A percentile compares a stretch with the other conserved stretches of the same genome.
phyloP scores from a whole-genome alignment of 441 rosid species.

The Erysimum cheiri region DNA sequence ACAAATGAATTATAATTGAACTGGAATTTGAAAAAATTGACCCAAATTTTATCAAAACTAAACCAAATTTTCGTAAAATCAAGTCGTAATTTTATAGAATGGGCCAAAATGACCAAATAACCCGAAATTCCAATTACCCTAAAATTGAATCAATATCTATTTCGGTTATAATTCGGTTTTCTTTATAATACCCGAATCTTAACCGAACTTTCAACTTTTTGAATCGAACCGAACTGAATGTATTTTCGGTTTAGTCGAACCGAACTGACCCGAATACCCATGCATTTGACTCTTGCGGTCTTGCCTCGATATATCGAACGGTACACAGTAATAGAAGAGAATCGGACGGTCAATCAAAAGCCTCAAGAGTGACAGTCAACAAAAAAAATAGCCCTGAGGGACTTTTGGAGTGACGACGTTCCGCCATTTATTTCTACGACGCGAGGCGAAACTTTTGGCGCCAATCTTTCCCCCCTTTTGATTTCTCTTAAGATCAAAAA shows the following conservation, averaged over 20 bases:
- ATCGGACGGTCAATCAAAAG: constrained; percentile 41
- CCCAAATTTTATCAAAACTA: background rate
- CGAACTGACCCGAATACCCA: background rate
- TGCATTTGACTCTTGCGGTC: background rate
- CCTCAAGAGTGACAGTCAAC: background rate
- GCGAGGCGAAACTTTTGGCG: constrained; percentile 54
- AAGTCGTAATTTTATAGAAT: too few relatives aligned
- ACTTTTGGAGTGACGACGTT: too few relatives aligned
- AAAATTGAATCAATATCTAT: background rate
- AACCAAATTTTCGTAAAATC: background rate
- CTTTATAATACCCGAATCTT: too few relatives aligned
- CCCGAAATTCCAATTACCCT: too few relatives aligned
- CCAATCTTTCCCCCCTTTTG: constrained; percentile 55
- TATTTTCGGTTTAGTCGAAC: background rate
- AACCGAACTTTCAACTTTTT: background rate
- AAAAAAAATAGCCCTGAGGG: too few relatives aligned
- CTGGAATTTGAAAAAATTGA: background rate
- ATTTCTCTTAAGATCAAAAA: constrained; percentile 7
- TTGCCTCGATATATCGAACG: constrained; percentile 35
- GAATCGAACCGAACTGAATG: background rate
- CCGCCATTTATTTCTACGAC: background rate
- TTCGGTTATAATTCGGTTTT: background rate
- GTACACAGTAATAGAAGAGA: background rate
- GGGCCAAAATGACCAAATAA: too few relatives aligned
- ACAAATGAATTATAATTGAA: background rate